Conservation (phyloP, 805 yeast genomes). For the Pichia scutulata region DNA sequence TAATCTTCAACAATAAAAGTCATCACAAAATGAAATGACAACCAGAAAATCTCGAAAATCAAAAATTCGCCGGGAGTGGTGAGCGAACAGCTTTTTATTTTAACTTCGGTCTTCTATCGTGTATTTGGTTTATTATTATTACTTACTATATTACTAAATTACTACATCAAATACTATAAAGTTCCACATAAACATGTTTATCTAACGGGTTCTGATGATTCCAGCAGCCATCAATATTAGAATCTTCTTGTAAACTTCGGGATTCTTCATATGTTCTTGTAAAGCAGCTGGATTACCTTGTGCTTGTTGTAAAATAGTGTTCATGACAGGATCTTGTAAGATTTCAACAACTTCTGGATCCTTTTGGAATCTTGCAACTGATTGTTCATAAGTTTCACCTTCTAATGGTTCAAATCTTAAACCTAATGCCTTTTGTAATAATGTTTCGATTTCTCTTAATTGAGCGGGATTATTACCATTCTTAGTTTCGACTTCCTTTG, state of each 20-base stretch:
- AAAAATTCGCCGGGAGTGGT: background rate
- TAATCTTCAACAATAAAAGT: background rate
- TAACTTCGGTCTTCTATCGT: too few relatives aligned
- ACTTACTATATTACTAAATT: background rate
- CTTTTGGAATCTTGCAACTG: constrained; percentile 79
- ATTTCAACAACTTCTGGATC: constrained; percentile 93
- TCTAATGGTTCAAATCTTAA: constrained; percentile 77
- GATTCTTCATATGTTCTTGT: constrained; percentile 96
- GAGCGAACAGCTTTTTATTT: too few relatives aligned
- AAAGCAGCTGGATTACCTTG: constrained; percentile 93
- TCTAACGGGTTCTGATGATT: constrained; percentile 63
- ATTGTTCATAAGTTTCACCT: constrained; percentile 90
- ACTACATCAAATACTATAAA: too few relatives aligned
- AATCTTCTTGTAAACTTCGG: constrained; percentile 82
- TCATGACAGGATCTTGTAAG: constrained; percentile 93
- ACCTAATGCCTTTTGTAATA: constrained; percentile 66
- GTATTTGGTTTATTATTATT: too few relatives aligned
- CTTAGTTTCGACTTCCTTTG: constrained; percentile 67
- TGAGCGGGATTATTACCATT: constrained; percentile 43
- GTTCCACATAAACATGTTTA: background rate
- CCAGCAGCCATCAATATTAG: constrained; percentile 92
- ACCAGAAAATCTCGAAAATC: background rate
- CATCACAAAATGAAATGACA: background rate
- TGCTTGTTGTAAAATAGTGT: constrained; percentile 89
- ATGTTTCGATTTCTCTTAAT: constrained; percentile 70